Conservation (phyloP, 73 alveolate genomes). For the Paraurostyla sp. region DNA sequence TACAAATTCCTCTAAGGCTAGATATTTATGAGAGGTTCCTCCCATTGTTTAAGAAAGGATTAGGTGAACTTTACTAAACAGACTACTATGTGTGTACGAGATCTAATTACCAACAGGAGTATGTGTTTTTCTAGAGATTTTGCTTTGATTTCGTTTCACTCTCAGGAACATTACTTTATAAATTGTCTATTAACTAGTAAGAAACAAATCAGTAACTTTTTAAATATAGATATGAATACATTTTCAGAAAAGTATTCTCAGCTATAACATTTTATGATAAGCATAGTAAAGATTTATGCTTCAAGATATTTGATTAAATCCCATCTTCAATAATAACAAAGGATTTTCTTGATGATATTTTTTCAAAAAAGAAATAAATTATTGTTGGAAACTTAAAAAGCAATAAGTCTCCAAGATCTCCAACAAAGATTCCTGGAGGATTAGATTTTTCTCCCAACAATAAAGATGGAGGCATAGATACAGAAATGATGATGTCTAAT, state of each 20-base stretch:
- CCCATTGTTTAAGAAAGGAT: constrained; percentile 30
- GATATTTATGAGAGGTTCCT: constrained; percentile 26
- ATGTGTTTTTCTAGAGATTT: constrained; percentile 46
- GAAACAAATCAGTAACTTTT: too few relatives aligned
- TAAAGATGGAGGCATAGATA: not conserved
- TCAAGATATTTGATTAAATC: constrained; percentile 19
- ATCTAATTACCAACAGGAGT: constrained; percentile 13
- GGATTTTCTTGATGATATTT: constrained; percentile 8
- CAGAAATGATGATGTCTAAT: not conserved
- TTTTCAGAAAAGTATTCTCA: constrained; percentile 48
- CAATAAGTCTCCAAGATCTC: not conserved
- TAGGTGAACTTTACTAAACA: constrained; percentile 36
- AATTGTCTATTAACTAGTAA: constrained; percentile 12
- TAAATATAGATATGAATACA: constrained; percentile 18
- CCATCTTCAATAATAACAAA: not conserved
- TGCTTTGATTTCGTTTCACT: constrained; percentile 54
- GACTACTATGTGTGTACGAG: not conserved
- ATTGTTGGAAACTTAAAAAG: not conserved
- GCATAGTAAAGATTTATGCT: not conserved
- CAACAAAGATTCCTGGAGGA: not conserved
- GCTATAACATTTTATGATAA: constrained; percentile 11
- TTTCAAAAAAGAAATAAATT: not conserved
- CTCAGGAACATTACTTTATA: constrained; percentile 41
- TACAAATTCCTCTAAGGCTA: constrained; percentile 21
- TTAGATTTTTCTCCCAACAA: too few relatives aligned